Conservation (phyloP, 176 grass and related monocot species). For the Triticum urartu region DNA sequence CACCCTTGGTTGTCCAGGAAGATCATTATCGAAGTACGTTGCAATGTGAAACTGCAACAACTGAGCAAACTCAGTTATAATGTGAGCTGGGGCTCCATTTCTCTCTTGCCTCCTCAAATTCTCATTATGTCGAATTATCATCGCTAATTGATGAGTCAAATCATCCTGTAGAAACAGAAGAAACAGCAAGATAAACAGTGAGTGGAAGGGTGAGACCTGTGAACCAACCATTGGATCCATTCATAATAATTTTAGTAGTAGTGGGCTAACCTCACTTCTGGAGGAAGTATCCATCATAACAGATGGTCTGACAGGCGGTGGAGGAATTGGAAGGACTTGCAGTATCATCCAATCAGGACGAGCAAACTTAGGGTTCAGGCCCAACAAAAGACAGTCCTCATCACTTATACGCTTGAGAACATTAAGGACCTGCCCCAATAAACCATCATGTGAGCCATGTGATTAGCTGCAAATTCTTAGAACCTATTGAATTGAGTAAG, state of each 20-base stretch:
- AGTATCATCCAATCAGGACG: constrained; percentile 99
- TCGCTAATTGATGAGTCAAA: constrained; percentile 95
- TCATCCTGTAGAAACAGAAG: constrained; percentile 65
- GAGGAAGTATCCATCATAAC: constrained; percentile 99
- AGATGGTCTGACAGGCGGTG: constrained; percentile 97
- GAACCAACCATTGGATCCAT: background rate
- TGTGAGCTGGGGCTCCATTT: constrained; percentile 98
- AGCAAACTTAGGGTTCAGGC: constrained; percentile 85
- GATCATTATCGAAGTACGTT: constrained; percentile 98
- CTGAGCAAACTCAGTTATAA: constrained; percentile 97
- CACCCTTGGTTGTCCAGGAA: constrained; percentile 93
- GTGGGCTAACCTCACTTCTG: constrained; percentile 77
- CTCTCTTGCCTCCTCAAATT: constrained; percentile 95
- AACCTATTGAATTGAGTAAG: background rate
- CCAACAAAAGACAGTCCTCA: constrained; percentile 88
- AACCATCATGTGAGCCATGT: constrained; percentile 9
- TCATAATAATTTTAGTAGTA: background rate
- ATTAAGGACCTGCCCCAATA: constrained; percentile 70
- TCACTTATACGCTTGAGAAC: constrained; percentile 97
- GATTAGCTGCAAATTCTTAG: constrained; percentile 17
- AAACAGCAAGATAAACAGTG: background rate
- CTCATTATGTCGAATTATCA: constrained; percentile 99
- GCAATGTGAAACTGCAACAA: constrained; percentile 97
- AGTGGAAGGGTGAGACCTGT: background rate
- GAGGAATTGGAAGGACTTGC: constrained; percentile 96